Percentiles rank a stretch among this genome's conserved stretches.
Conservation (phyloP, 179 eudicot genomes). For the Camellia oleifera region DNA sequence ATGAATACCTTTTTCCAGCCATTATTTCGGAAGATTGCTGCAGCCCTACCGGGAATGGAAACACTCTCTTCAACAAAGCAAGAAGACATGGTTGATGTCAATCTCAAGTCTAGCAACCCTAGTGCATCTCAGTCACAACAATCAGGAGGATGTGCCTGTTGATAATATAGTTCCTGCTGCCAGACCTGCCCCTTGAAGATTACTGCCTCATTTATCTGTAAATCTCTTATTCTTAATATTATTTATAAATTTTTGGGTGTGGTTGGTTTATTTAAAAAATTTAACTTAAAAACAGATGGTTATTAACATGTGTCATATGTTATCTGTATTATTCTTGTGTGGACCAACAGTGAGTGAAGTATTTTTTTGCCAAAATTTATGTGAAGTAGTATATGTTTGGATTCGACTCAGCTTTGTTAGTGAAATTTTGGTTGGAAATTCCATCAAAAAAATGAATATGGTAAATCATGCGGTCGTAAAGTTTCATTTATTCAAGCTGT, state of each 20-base stretch:
- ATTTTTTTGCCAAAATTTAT: background rate
- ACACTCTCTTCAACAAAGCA: constrained; percentile 50
- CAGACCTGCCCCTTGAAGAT: background rate
- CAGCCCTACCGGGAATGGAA: constrained; percentile 60
- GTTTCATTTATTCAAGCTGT: background rate
- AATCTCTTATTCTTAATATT: background rate
- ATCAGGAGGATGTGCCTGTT: constrained; percentile 51
- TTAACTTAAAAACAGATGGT: background rate
- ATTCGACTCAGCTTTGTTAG: background rate
- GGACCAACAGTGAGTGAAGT: background rate
- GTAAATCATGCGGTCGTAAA: background rate
- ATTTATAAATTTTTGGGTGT: constrained; percentile 3
- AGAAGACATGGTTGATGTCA: constrained; percentile 60
- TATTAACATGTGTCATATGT: background rate
- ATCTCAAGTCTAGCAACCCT: constrained; percentile 42
- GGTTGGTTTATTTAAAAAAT: background rate
- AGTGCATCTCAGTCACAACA: constrained; percentile 42
- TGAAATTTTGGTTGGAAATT: background rate
- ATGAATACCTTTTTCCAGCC: constrained; percentile 25
- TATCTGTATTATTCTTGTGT: background rate
- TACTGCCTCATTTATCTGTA: background rate
- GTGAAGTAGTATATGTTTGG: background rate
- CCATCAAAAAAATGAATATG: background rate
- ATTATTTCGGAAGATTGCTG: constrained; percentile 51
- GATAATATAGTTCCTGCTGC: background rate